Percentiles rank a stretch among this genome's conserved stretches.
Evolutionary conservation across 1,139 yeast genomes (phyloP).

Genomic region (Lodderomyces parapsilosis): DNA sequence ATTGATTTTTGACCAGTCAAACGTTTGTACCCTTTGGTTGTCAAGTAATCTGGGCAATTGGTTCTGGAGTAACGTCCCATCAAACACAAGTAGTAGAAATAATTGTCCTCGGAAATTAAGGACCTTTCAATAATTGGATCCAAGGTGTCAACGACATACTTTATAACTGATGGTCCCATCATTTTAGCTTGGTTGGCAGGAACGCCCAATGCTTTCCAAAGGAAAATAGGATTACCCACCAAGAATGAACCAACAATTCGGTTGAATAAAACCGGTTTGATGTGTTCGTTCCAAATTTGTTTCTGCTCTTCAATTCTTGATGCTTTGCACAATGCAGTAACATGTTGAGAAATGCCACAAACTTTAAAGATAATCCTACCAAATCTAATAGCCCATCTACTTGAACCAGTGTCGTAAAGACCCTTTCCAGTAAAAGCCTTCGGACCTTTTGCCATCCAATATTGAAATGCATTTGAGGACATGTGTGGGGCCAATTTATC

Average conservation of each 20-base stretch:
- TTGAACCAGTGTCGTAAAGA: slow-evolving; percentile 72
- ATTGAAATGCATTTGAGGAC: slow-evolving; percentile 79
- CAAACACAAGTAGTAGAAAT: slow-evolving; percentile 71
- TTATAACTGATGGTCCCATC: slow-evolving; percentile 71
- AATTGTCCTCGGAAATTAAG: slow-evolving; percentile 67
- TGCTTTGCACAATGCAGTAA: slow-evolving; percentile 57
- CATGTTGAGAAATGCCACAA: slow-evolving; percentile 53
- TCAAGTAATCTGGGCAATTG: slow-evolving; percentile 78
- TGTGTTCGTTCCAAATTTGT: slow-evolving; percentile 57
- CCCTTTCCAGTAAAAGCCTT: slow-evolving; percentile 63
- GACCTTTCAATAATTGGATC: slow-evolving; percentile 71
- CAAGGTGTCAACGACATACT: slow-evolving; percentile 73
- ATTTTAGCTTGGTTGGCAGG: slow-evolving; percentile 80
- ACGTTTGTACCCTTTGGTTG: slow-evolving; percentile 53
- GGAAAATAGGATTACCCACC: slow-evolving; percentile 76
- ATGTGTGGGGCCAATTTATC: slow-evolving; percentile 62
- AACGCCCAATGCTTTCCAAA: slow-evolving; percentile 87
- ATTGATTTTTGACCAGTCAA: slow-evolving; percentile 33
- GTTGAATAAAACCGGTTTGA: slow-evolving; percentile 70
- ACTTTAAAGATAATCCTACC: slow-evolving; percentile 58
- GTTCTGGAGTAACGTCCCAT: slow-evolving; percentile 57
- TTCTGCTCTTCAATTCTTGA: slow-evolving; percentile 61
- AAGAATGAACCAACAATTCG: slow-evolving; percentile 65
- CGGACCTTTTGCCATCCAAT: slow-evolving; percentile 68
- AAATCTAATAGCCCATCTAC: slow-evolving; percentile 79